Base-by-base conservation (phyloP, 768 basidiomycete genomes). In the Mycena galericulata region DNA sequence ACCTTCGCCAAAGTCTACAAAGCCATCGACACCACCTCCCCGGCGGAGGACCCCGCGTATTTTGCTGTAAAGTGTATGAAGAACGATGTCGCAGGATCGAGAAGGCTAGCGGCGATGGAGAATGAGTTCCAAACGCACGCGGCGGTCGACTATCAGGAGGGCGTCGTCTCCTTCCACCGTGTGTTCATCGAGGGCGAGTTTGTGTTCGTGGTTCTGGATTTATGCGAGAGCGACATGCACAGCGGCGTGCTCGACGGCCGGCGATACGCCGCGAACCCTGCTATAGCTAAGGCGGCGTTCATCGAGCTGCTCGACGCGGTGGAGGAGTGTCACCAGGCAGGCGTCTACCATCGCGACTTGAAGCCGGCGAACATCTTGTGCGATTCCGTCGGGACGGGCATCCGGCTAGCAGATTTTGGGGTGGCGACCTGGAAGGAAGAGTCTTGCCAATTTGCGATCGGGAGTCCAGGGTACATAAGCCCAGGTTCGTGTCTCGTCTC, bases 1-100 rank as follows among this genome's bases (percentile, higher is more conserved):
- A 12, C 10, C 4, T 26, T 20, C 22, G 41, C 53, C 27, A 38
- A 49, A 12, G 66, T 67, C 20, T 67, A 67, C n/a, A 54, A 67
- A n/a, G 66, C 66, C 12, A 22, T 54, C 11, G 66, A 67, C 17
- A 67, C 60, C 9, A 67, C 59, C 47, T 59, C 65, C 6, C 11
- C 29, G 3, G 7, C 41, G 1, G 66, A 62, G 1, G 24, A 55
- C 38, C 53, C 59, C 26, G 30, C 40, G 4, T 46, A n/a, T 53
- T 60, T 60, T 40, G 64, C 64, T 6, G 65, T 57, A 24, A 65
- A 65, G 56, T 57, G 54, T 34, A 49, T 65, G 50, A 11, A 10
- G 20, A 57, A 50, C 36, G 55, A 18, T 38, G 55, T 22, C 1
- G 24, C 55, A 20, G 64, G 56, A 0, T 50, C 64, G 20, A 15